Percentiles rank a stretch among this genome's conserved stretches.
These are phyloP conservation scores for Neurospora sp. DNA, from an alignment of 495 filamentous ascomycete genomes.

Conservation along the genomic window DNA sequence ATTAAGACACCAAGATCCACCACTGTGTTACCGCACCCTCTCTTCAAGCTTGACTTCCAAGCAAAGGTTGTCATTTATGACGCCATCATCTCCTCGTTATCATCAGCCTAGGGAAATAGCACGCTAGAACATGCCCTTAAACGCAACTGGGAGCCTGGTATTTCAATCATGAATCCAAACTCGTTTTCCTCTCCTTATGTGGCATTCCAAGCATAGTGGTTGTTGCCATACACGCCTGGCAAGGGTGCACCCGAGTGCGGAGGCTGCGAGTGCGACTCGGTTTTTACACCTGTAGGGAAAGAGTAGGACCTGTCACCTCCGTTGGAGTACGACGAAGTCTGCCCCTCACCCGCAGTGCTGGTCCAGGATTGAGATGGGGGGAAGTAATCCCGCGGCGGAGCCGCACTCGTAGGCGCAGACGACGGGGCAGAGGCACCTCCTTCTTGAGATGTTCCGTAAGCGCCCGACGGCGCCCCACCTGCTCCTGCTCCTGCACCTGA, in stretches of 20 bases:
- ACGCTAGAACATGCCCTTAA: neutral
- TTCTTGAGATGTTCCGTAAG: constrained; percentile 8
- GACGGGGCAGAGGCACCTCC: constrained; percentile 1
- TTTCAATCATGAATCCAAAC: neutral
- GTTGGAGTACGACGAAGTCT: constrained; percentile 25
- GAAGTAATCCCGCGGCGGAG: constrained; percentile 36
- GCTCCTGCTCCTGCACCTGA: constrained; percentile 5
- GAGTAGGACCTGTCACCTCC: constrained; percentile 30
- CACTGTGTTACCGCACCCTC: neutral
- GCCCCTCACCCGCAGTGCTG: constrained; percentile 30
- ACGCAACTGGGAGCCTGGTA: neutral
- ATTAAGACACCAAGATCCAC: neutral
- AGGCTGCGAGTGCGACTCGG: constrained; percentile 4
- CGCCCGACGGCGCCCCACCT: constrained; percentile 7
- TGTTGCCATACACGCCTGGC: constrained; percentile 6
- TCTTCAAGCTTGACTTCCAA: neutral
- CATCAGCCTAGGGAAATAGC: neutral
- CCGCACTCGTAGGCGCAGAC: constrained; percentile 12
- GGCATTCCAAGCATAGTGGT: constrained; percentile 18
- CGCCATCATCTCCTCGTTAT: neutral
- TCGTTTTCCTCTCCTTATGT: constrained; percentile 3
- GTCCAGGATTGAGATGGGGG: constrained; percentile 36
- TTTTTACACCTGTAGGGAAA: constrained; percentile 20
- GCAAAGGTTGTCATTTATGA: neutral
- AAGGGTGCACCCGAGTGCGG: constrained; percentile 6